These are phyloP conservation scores for Apiospora aurea DNA, from an alignment of 2,329 filamentous ascomycete species.

Conservation along the genomic window DNA sequence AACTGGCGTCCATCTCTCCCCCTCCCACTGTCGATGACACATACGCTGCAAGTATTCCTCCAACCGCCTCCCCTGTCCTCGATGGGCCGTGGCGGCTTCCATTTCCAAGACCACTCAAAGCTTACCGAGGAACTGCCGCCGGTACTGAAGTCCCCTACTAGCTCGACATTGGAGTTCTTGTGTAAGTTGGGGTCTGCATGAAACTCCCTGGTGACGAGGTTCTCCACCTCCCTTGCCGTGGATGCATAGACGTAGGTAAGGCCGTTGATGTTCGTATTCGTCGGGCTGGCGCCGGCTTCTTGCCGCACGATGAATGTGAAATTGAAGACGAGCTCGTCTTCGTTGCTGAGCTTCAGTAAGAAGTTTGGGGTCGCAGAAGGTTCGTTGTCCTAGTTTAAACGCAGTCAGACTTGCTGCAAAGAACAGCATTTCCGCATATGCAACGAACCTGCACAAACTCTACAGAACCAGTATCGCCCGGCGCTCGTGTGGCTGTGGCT, in stretches of 20 bases:
- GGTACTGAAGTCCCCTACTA: slow-evolving; percentile 92
- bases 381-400: slow-evolving; percentile 75
- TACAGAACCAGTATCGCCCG: slow-evolving; percentile 76
- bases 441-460: slow-evolving; percentile 88
- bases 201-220: slow-evolving; percentile 92
- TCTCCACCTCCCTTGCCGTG: slow-evolving; percentile 86
- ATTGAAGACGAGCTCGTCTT: slow-evolving; percentile 91
- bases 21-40: not conserved
- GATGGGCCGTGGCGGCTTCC: slow-evolving; percentile 82
- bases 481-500: slow-evolving; percentile 74
- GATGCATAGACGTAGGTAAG: slow-evolving; percentile 93
- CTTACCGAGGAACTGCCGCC: slow-evolving; percentile 82
- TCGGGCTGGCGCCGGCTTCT: slow-evolving; percentile 55
- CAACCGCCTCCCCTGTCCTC: slow-evolving; percentile 92
- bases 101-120: slow-evolving; percentile 97
- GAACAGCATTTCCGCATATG: slow-evolving; percentile 24
- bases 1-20: slow-evolving; percentile 25
- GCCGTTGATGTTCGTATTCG: slow-evolving; percentile 82
- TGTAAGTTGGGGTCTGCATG: slow-evolving; percentile 97
- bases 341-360: slow-evolving; percentile 84
- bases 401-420: slow-evolving; percentile 29
- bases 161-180: slow-evolving; percentile 93
- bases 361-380: slow-evolving; percentile 69
- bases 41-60: slow-evolving; percentile 91
- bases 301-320: slow-evolving; percentile 86